Evolutionary conservation across 164 flowering plant genomes (phyloP), one percentile per base, ranked within the genome.

Genomic region (Sedum album): DNA sequence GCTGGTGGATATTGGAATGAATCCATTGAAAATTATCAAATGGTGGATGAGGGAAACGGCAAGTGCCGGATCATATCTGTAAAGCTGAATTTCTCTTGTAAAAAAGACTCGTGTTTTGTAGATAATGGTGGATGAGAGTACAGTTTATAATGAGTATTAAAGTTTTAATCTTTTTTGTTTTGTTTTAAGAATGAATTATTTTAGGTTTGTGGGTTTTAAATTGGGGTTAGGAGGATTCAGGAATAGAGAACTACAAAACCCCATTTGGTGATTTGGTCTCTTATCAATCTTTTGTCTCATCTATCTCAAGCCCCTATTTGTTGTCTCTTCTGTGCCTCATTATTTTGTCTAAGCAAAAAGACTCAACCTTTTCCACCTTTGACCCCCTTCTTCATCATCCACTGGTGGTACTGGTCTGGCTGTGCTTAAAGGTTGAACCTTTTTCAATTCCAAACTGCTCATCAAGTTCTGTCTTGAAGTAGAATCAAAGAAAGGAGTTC

Each of bases 271-370:
- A 39, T 4, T 39, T 39, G n/a, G n/a, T n/a, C n/a, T n/a, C n/a
- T 35, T 35, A 14, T 7, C 57, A 51, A 7, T 7, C 7, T 35
- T 35, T 35, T 35, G 38, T 35, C n/a, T n/a, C n/a, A 57, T 13
- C n/a, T 57, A 33, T 11, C 62, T 14, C 48, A 10, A 13, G n/a
- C 17, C 62, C 48, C 33, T 28, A 8, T 57, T 57, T 57, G 62
- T 26, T 33, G n/a, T n/a, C n/a, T n/a, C n/a, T n/a, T 26, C 62
- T 57, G 26, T 14, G 62, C 62, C 6, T 25, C 33, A 57, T 57
- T 28, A 28, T 57, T 57, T 57, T 57, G 62, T 57, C 31, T 57
- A 44, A 11, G 62, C 62, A 28, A 57, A 57, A 57, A 57, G 62
- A 28, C 31, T 26, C 62, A 2, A 28, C 33, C 33, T 57, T 57